These are phyloP conservation scores for Westerdykella ornata DNA, from an alignment of 2,329 filamentous ascomycete species.

Conservation along the genomic window DNA sequence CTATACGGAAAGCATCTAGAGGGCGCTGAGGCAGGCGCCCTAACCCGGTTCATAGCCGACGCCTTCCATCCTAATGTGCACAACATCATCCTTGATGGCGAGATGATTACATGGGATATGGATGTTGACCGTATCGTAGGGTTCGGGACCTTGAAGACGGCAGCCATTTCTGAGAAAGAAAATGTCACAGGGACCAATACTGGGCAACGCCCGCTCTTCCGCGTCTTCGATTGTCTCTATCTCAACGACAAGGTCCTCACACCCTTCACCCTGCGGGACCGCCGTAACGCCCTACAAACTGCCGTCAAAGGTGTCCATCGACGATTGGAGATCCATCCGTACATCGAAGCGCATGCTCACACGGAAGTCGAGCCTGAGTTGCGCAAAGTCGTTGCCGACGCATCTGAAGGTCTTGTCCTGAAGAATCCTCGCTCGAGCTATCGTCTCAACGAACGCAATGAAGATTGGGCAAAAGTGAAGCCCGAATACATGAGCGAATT, in stretches of 20 bases:
- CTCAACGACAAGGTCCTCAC: conserved; percentile 77
- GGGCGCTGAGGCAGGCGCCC: conserved; percentile 61
- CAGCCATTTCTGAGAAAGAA: conserved; percentile 70
- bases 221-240: conserved; percentile 86
- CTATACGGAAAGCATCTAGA: conserved; percentile 75
- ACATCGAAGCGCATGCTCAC: conserved; percentile 58
- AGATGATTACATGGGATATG: conserved; percentile 98
- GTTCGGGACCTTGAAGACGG: conserved; percentile 90
- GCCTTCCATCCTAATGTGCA: conserved; percentile 73
- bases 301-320: conserved; percentile 65
- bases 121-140: conserved; percentile 74
- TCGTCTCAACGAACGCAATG: conserved; percentile 78
- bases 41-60: conserved; percentile 71
- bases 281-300: conserved; percentile 65
- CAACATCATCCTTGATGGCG: conserved; percentile 87
- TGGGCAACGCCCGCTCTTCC: conserved; percentile 68
- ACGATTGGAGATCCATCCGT: conserved; percentile 75
- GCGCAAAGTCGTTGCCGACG: conserved; percentile 74
- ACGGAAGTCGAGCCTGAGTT: conserved; percentile 73
- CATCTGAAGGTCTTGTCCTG: conserved; percentile 82
- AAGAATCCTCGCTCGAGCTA: conserved; percentile 91
- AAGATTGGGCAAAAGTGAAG: conserved; percentile 98
- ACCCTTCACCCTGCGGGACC: conserved; percentile 73
- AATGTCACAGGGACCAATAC: conserved; percentile 55
- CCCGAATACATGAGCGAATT: conserved; percentile 98